Evolutionary conservation across 345 rosid genomes (phyloP).

Genomic region (Eucalyptus sp.): DNA sequence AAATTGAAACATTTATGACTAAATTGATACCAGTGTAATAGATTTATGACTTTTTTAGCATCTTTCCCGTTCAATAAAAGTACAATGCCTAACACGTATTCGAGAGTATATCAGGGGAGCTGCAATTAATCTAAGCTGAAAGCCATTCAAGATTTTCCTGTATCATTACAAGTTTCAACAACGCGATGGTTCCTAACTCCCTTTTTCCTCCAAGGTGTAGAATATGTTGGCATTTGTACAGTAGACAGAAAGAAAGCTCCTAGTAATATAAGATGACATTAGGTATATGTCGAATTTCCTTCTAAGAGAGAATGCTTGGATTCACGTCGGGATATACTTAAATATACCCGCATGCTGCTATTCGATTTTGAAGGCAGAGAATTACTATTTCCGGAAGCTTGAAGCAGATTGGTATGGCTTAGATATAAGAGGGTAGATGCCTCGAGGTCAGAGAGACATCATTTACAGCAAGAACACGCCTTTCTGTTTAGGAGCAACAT

Average conservation of each 20-base stretch:
- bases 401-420: background rate
- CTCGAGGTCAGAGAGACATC: background rate
- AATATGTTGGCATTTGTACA: background rate
- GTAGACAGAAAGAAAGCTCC: background rate
- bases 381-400: background rate
- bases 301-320: background rate
- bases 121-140: background rate
- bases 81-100: background rate
- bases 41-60: too few relatives aligned
- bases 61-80: too few relatives aligned
- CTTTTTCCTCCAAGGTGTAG: background rate
- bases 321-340: background rate
- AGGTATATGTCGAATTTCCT: background rate
- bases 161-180: background rate
- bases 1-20: too few relatives aligned
- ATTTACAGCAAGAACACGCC: background rate
- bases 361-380: background rate
- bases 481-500: constrained; percentile 47
- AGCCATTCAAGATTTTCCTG: background rate
- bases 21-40: too few relatives aligned
- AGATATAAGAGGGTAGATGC: background rate
- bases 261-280: background rate
- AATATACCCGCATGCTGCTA: background rate
- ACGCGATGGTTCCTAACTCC: background rate
- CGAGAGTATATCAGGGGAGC: background rate